These are phyloP conservation scores for Bacterosira constricta DNA, from an alignment of 108 stramenopile genomes.

Conservation along the genomic window DNA sequence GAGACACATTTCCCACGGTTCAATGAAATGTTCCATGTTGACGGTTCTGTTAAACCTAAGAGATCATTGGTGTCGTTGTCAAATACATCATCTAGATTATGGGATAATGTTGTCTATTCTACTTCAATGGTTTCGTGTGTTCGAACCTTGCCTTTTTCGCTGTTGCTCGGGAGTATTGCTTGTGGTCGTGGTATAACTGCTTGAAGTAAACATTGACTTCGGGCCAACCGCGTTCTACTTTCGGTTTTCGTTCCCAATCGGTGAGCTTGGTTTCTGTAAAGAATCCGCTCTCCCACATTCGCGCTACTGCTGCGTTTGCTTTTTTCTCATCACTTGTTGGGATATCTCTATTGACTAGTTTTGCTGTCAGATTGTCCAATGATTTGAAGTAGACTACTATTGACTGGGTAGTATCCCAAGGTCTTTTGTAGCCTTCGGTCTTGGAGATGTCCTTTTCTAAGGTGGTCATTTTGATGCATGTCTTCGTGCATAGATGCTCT, in stretches of 20 bases:
- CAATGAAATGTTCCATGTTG: no score
- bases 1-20: no score
- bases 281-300: neutral
- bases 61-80: no score
- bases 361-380: neutral
- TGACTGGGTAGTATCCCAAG: neutral
- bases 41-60: no score
- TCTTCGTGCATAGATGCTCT: neutral
- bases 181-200: neutral
- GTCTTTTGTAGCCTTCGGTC: neutral
- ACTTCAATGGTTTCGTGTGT: no score
- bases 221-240: neutral
- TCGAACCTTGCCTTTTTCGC: neutral
- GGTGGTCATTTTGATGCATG: neutral
- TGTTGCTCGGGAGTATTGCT: neutral
- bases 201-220: neutral
- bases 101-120: no score
- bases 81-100: no score
- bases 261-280: neutral
- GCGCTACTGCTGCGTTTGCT: neutral
- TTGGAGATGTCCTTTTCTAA: neutral
- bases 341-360: neutral
- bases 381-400: neutral
- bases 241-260: neutral
- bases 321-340: neutral